phyloP scores from a whole-genome alignment of 2,329 filamentous ascomycete genomes.

The Hyphodiscus sp. region DNA sequence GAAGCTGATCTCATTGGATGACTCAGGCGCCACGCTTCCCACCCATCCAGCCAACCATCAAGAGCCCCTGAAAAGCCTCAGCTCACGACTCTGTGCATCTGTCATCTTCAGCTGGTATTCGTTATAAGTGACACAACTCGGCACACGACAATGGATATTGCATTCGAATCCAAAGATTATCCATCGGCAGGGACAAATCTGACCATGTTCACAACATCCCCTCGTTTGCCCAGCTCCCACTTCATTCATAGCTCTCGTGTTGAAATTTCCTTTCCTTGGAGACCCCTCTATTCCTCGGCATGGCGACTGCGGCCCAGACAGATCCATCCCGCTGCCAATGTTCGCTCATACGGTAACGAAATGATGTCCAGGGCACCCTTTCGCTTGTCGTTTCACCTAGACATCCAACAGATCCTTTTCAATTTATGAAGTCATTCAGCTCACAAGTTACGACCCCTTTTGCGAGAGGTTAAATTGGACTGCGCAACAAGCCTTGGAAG shows the following conservation, averaged over 20 bases:
- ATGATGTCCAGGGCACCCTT: neutral
- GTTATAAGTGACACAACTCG: neutral
- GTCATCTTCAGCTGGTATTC: neutral
- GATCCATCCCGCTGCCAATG: neutral
- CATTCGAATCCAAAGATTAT: too few species aligned
- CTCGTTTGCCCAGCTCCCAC: neutral
- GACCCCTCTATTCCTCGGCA: too few species aligned
- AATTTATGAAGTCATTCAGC: neutral
- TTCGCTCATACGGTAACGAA: conserved; percentile 1
- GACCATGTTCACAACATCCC: neutral
- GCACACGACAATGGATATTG: neutral
- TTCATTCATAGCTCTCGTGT: neutral
- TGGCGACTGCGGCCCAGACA: too few species aligned
- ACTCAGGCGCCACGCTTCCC: neutral
- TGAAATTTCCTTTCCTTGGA: neutral
- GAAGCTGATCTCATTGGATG: neutral
- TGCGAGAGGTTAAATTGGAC: neutral
- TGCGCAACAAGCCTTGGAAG: neutral
- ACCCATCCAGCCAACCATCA: too few species aligned
- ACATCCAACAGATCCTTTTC: neutral
- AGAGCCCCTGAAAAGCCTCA: neutral
- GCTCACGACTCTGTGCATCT: neutral
- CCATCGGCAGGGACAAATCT: too few species aligned
- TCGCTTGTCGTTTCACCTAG: neutral
- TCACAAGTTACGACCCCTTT: neutral